Evolutionary conservation across 495 filamentous ascomycete species (phyloP).

Genomic region (Neohortaea acidophila): DNA sequence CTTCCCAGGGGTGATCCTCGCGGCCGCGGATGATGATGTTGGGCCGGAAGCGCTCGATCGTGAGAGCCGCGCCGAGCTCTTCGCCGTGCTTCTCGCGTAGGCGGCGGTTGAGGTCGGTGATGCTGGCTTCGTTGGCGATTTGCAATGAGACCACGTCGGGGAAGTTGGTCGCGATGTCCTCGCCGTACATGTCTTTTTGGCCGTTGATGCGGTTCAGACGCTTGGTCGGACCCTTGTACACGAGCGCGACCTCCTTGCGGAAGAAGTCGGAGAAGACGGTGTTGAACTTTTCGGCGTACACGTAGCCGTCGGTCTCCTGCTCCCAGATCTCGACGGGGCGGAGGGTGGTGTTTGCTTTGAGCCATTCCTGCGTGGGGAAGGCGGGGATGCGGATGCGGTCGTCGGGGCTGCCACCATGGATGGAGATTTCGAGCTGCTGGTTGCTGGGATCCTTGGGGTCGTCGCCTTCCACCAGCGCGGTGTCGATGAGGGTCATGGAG

Average conservation of each 20-base stretch:
- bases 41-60: slow-evolving; percentile 32
- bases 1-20: slow-evolving; percentile 24
- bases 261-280: slow-evolving; percentile 25
- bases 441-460: slow-evolving; percentile 17
- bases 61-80: slow-evolving; percentile 10
- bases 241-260: slow-evolving; percentile 23
- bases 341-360: slow-evolving; percentile 21
- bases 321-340: slow-evolving; percentile 26
- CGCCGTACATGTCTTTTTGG: slow-evolving; percentile 20
- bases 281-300: slow-evolving; percentile 21
- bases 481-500: slow-evolving; percentile 29
- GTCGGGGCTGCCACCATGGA: slow-evolving; percentile 14
- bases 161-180: slow-evolving; percentile 19
- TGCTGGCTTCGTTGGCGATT: slow-evolving; percentile 25
- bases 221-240: slow-evolving; percentile 27
- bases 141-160: slow-evolving; percentile 29
- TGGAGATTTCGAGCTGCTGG: slow-evolving; percentile 17
- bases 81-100: slow-evolving; percentile 17
- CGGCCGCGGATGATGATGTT: slow-evolving; percentile 28
- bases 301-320: slow-evolving; percentile 22
- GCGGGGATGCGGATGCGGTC: slow-evolving; percentile 22
- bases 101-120: slow-evolving; percentile 28
- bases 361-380: slow-evolving; percentile 24
- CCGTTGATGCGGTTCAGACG: slow-evolving; percentile 22
- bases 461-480: slow-evolving; percentile 17